Percentiles rank a stretch among this genome's conserved stretches.
phyloP scores from a whole-genome alignment of 352 stramenopile species.

The Phytophthora nicotianae region DNA sequence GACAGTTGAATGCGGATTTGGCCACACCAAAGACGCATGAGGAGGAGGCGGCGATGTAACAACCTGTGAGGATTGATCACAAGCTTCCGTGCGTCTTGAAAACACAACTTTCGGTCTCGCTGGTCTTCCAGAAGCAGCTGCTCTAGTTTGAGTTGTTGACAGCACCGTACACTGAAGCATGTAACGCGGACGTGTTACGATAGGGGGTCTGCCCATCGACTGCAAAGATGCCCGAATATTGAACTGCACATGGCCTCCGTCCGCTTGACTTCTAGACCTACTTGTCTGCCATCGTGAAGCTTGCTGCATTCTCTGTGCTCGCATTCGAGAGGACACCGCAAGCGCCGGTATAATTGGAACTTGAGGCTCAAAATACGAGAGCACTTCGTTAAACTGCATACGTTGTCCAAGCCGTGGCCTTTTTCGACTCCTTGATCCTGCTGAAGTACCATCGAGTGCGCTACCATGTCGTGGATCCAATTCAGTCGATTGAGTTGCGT shows the following conservation, averaged over 20 bases:
- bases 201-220: slow-evolving; percentile 5
- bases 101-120: not conserved
- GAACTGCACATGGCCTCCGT: slow-evolving; percentile 48
- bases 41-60: not conserved
- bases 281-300: not conserved
- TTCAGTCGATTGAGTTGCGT: too few species aligned
- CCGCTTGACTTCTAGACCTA: slow-evolving; percentile 9
- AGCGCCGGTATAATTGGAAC: not conserved
- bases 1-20: not conserved
- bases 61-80: not conserved
- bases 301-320: slow-evolving; percentile 4
- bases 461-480: not conserved
- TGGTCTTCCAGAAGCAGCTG: not conserved
- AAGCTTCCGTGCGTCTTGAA: not conserved
- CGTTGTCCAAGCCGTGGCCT: slow-evolving; percentile 9
- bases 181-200: slow-evolving; percentile 15
- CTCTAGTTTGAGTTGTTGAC: not conserved
- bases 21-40: not conserved
- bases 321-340: slow-evolving; percentile 6
- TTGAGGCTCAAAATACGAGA: slow-evolving; percentile 16
- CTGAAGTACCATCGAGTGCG: not conserved
- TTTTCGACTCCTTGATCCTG: slow-evolving; percentile 7
- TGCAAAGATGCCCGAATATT: slow-evolving; percentile 31
- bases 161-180: not conserved
- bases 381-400: slow-evolving; percentile 20